Percentiles rank a stretch among this genome's conserved stretches.
Conservation (phyloP, 2,329 filamentous ascomycete genomes). For the Aspergillus tanneri region DNA sequence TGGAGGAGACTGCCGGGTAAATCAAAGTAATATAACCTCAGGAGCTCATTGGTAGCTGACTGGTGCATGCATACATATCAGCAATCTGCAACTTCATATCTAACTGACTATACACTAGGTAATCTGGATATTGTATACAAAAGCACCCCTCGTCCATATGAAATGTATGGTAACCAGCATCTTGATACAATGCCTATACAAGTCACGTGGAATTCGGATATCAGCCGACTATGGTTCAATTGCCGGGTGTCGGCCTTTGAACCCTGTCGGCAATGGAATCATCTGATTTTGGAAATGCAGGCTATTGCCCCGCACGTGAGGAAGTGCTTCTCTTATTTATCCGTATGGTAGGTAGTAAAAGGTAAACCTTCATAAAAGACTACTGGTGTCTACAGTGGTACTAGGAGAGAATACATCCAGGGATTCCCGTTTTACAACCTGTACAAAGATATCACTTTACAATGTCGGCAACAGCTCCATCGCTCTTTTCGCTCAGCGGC, state of each 20-base stretch:
- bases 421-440: too few relatives aligned
- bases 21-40: too few relatives aligned
- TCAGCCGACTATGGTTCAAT: constrained; percentile 11
- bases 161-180: background rate
- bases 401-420: too few relatives aligned
- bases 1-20: too few relatives aligned
- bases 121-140: background rate
- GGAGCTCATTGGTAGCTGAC: too few relatives aligned
- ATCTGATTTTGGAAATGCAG: constrained; percentile 3
- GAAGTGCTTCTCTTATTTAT: background rate
- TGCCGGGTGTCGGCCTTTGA: constrained; percentile 18
- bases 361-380: too few relatives aligned
- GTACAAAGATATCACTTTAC: constrained; percentile 8
- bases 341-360: too few relatives aligned
- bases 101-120: too few relatives aligned
- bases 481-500: constrained; percentile 42
- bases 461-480: constrained; percentile 30
- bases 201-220: constrained; percentile 1
- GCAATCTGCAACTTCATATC: too few relatives aligned
- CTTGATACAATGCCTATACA: constrained; percentile 10
- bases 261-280: constrained; percentile 16
- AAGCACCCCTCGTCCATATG: background rate
- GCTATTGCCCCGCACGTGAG: constrained; percentile 8
- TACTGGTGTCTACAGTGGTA: too few relatives aligned
- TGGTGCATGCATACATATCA: too few relatives aligned